A percentile compares a stretch with the other conserved stretches of the same genome.
Evolutionary conservation across 805 yeast species (phyloP).

Genomic region (Pichia nakasei): DNA sequence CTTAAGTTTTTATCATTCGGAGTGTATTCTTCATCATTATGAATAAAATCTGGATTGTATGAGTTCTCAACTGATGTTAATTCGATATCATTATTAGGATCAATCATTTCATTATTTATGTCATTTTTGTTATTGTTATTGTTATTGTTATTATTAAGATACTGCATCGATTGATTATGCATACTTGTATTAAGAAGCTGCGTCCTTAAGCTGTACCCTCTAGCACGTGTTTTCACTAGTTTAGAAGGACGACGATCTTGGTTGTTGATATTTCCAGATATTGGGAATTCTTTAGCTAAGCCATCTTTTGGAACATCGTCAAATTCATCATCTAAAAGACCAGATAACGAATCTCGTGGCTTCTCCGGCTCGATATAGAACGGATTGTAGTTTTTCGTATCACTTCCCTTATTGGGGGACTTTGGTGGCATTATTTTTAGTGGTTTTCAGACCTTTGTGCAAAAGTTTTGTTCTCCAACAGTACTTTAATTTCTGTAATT

Average conservation of each 20-base stretch:
- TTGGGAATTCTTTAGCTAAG: not conserved
- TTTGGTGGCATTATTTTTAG: not conserved
- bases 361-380: constrained; percentile 3
- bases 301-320: not conserved
- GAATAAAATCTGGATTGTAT: constrained; percentile 19
- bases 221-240: constrained; percentile 33
- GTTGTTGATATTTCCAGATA: not conserved
- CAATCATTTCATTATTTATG: too few species aligned
- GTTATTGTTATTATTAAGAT: constrained; percentile 3
- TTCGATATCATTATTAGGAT: constrained; percentile 28
- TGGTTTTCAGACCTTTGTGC: too few species aligned
- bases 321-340: not conserved
- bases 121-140: not conserved
- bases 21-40: not conserved
- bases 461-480: not conserved
- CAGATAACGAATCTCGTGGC: not conserved
- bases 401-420: not conserved
- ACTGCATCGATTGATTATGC: constrained; percentile 18
- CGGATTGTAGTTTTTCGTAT: constrained; percentile 1
- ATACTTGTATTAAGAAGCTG: constrained; percentile 48
- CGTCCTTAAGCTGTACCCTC: constrained; percentile 61
- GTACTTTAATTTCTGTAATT: not conserved
- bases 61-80: constrained; percentile 24
- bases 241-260: constrained; percentile 4
- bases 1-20: constrained; percentile 1